phyloP scores from a whole-genome alignment of 768 basidiomycete genomes.

The Coprinopsis marcescibilis region DNA sequence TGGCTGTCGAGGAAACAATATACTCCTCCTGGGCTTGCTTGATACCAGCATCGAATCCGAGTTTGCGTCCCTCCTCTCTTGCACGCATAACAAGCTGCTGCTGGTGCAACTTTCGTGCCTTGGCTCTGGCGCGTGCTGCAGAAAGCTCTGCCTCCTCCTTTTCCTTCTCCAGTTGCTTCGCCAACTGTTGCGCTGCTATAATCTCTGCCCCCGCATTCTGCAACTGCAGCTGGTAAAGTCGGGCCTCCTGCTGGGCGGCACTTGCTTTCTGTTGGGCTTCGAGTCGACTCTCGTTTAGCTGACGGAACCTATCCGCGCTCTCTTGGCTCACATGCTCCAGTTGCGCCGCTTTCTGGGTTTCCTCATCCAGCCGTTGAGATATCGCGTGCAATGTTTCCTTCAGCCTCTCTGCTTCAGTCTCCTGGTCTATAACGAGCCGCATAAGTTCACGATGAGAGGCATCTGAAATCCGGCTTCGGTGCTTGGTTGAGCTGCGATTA shows the following conservation, averaged over 20 bases:
- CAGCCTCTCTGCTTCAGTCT: constrained; percentile 29
- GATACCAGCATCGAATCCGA: constrained; percentile 46
- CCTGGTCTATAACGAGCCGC: constrained; percentile 17
- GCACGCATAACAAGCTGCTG: constrained; percentile 47
- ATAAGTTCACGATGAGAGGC: constrained; percentile 17
- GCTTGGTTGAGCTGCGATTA: not conserved
- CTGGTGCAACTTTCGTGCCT: constrained; percentile 45
- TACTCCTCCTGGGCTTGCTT: constrained; percentile 30
- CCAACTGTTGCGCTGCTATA: constrained; percentile 41
- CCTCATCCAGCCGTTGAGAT: constrained; percentile 28
- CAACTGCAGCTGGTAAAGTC: constrained; percentile 34
- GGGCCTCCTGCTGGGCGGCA: constrained; percentile 31
- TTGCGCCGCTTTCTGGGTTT: constrained; percentile 28
- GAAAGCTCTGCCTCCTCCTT: constrained; percentile 54
- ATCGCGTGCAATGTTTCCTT: constrained; percentile 30
- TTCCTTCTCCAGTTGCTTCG: constrained; percentile 43
- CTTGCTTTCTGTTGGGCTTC: constrained; percentile 31
- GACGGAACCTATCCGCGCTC: constrained; percentile 25
- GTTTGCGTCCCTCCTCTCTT: constrained; percentile 51
- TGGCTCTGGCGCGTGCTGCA: constrained; percentile 44
- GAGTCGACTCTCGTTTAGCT: constrained; percentile 31
- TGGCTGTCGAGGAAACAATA: constrained; percentile 15
- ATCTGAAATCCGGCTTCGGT: constrained; percentile 9
- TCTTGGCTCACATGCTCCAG: constrained; percentile 30
- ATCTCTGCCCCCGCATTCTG: constrained; percentile 45